Conservation (phyloP, 305 asterid species). For the Fraxinus greggii region DNA sequence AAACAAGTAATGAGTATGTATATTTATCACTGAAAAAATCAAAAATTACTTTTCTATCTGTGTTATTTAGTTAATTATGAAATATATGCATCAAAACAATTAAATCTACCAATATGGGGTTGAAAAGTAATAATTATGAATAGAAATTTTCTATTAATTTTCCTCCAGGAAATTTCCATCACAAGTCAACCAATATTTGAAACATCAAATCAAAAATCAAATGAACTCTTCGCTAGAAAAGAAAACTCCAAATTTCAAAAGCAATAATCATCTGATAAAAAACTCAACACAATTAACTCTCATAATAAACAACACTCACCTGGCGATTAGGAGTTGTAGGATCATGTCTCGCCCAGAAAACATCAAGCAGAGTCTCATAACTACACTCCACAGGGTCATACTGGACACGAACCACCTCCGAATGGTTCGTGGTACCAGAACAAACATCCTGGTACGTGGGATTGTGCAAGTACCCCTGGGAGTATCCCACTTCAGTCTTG, state of each 20-base stretch:
- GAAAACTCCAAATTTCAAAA: not conserved
- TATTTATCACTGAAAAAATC: not conserved
- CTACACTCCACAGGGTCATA: constrained; percentile 83
- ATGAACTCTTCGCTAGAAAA: not conserved
- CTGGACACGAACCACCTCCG: constrained; percentile 82
- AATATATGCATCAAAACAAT: not conserved
- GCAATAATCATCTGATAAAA: not conserved
- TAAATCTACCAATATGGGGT: not conserved
- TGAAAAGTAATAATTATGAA: not conserved
- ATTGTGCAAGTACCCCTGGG: constrained; percentile 64
- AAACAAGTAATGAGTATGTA: not conserved
- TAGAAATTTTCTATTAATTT: not conserved
- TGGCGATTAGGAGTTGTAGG: constrained; percentile 91
- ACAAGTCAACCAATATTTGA: not conserved
- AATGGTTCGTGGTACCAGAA: constrained; percentile 66
- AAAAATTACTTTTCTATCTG: not conserved
- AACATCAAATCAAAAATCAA: not conserved
- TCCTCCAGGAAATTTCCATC: not conserved
- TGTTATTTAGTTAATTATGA: not conserved
- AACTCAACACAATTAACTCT: not conserved
- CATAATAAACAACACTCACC: constrained; percentile 34
- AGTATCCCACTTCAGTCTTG: constrained; percentile 82
- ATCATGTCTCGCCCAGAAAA: constrained; percentile 84
- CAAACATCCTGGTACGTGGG: constrained; percentile 80
- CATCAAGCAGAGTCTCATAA: constrained; percentile 62